Evolutionary conservation across 257 asterid genomes (phyloP).

Genomic region (Jacaranda copaia): DNA sequence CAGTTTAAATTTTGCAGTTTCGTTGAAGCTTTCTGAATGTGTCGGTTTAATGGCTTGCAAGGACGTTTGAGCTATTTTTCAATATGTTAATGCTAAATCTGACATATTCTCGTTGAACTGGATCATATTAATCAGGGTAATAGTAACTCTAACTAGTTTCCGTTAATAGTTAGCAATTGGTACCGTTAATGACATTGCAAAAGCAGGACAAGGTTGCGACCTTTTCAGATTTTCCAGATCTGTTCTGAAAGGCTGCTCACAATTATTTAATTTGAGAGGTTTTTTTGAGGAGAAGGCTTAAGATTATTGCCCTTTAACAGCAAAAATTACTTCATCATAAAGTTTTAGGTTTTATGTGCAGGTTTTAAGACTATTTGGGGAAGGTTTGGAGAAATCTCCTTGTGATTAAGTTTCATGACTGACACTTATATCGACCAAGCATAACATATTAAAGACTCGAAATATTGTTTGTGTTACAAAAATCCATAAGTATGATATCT

Average conservation of each 20-base stretch:
- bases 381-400: conserved; percentile 6
- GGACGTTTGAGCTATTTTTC: conserved; percentile 19
- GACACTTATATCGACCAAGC: background rate
- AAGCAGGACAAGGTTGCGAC: conserved; percentile 16
- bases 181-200: conserved; percentile 30
- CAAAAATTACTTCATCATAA: background rate
- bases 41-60: conserved; percentile 28
- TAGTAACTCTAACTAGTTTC: conserved; percentile 9
- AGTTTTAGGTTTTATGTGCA: conserved; percentile 5
- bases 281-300: conserved; percentile 19
- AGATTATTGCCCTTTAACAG: background rate
- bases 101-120: conserved; percentile 26
- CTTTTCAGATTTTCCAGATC: conserved; percentile 26
- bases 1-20: background rate
- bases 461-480: conserved; percentile 7
- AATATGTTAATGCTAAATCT: conserved; percentile 1
- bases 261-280: conserved; percentile 11
- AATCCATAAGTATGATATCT: background rate
- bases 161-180: conserved; percentile 16
- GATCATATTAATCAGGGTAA: conserved; percentile 5
- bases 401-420: background rate
- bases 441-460: conserved; percentile 8
- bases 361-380: conserved; percentile 23
- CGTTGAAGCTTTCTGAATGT: conserved; percentile 3
- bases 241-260: conserved; percentile 3